Evolutionary conservation across 768 basidiomycete genomes (phyloP), one percentile per base, ranked within the genome.

Genomic region (Serendipita sp.): DNA sequence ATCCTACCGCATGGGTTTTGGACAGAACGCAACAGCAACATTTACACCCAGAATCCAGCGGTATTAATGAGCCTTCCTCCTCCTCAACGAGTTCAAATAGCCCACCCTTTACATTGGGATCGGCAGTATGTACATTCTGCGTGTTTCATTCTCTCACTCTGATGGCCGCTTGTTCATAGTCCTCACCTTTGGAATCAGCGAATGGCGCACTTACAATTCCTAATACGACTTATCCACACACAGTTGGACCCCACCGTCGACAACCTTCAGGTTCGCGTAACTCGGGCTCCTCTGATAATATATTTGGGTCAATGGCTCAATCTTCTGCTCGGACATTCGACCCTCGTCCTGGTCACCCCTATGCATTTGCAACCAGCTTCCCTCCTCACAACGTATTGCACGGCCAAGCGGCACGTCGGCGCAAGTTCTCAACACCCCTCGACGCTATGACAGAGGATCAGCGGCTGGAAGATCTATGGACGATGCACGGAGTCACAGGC

Each of bases 401-500:
- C 10, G 8, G 8, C 35, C n/a, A 32, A 24, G 28, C 35, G 8
- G 11, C 56, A 8, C 56, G 37, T 11, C n/a, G n/a, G 13, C 56
- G 56, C 10, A 28, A 30, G 32, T 37, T 60, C 16, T n/a, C 34
- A n/a, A 60, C 48, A 51, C 48, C 7, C 7, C n/a, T 51, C 7
- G 48, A 51, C 8, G 11, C 56, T n/a, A 60, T 60, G 56, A 60
- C 56, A 32, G 30, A 60, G 34, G 30, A 38, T 60, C 56, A 60
- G 56, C 56, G 34, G 10, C 37, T 60, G 8, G 56, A 60, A 28
- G 28, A 60, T 60, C 37, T 60, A 8, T 60, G 56, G 56, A 38
- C 28, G 8, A 32, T 60, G 56, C 56, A 60, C 56, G 56, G 56
- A n/a, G 28, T 60, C 8, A 51, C 48, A 5, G 56, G 56, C 35